These are phyloP conservation scores for Dissophora ornata DNA, from an alignment of 192 early-diverging fungal species.

Conservation along the genomic window DNA sequence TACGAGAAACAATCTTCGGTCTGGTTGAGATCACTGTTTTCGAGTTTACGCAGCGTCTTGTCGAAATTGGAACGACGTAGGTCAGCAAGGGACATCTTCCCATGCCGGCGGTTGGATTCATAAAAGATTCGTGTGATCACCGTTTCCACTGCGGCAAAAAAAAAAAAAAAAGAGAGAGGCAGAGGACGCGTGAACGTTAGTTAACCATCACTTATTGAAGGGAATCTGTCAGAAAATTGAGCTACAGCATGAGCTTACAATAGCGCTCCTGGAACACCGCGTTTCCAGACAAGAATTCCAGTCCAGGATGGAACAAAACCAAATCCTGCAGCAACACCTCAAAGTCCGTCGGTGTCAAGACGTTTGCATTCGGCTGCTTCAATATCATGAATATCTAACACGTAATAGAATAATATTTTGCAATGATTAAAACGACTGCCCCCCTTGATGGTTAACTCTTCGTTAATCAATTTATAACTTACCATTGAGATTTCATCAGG, in stretches of 20 bases:
- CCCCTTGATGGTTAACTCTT: too few species aligned
- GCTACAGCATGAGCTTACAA: too few species aligned
- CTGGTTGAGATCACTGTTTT: constrained; percentile 65
- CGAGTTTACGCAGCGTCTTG: constrained; percentile 71
- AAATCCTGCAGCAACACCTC: constrained; percentile 82
- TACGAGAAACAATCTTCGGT: constrained; percentile 92
- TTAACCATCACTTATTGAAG: too few species aligned
- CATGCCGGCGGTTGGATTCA: constrained; percentile 69
- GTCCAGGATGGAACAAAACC: constrained; percentile 86
- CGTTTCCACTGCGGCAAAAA: constrained; percentile 74
- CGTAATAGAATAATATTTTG: too few species aligned
- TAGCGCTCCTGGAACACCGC: constrained; percentile 88
- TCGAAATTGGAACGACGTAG: constrained; percentile 75
- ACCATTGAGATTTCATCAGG: constrained; percentile 55
- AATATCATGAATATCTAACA: constrained; percentile 71
- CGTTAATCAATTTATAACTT: too few species aligned
- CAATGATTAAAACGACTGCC: too few species aligned
- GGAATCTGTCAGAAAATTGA: too few species aligned
- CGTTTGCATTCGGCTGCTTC: constrained; percentile 53
- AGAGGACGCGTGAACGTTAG: background rate
- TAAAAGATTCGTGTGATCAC: constrained; percentile 92
- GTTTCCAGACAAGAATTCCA: constrained; percentile 85
- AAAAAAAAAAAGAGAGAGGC: constrained; percentile 7
- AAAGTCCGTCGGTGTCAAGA: constrained; percentile 75
- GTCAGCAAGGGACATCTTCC: constrained; percentile 81